Evolutionary conservation across 2,329 filamentous ascomycete species (phyloP), one percentile per base, ranked within the genome.

Genomic region (Ceratocystis huliohia): DNA sequence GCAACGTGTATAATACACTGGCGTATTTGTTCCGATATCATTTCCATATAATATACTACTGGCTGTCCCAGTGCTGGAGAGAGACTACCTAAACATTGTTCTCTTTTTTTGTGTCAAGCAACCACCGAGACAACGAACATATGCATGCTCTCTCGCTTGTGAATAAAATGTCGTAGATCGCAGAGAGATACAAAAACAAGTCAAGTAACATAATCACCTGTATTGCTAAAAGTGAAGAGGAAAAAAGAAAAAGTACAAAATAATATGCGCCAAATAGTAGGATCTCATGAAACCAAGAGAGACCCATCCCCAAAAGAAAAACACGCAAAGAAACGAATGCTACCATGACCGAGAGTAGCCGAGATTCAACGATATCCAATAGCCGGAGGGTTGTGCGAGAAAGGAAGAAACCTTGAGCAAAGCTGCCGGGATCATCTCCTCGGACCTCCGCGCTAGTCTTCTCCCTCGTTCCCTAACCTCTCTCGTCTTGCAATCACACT

Each of bases 271-370:
- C 50, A 25, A 53, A 56, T 25, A 28, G 5, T 41, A 41, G 10
- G 10, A 41, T 41, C 37, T 41, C 37, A 41, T 41, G 37, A 41
- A 41, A 41, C 37, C 10, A n/a, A 50, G 7, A n/a, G 46, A 50
- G 46, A 50, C 46, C 46, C 17, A 50, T 22, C n/a, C 10, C 22
- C 8, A 5, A 25, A 13, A 56, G 20, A 56, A 7, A 56, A 56
- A 56, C n/a, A 56, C 37, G 13, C 50, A 56, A 6, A 63, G n/a
- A 22, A 63, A 66, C 5, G n/a, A 56, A 64, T 44, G 28, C 33
- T 22, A 63, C 20, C 63, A 63, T n/a, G 15, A 22, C 2, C 25
- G 20, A 63, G 25, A 63, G 37, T 41, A 8, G 10, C 37, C 10
- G 37, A 41, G 10, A 41, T 41, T 41, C 37, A 41, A 41, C 37